Conservation (phyloP, 1,284 basidiomycete genomes). For the Tremellales sp. region DNA sequence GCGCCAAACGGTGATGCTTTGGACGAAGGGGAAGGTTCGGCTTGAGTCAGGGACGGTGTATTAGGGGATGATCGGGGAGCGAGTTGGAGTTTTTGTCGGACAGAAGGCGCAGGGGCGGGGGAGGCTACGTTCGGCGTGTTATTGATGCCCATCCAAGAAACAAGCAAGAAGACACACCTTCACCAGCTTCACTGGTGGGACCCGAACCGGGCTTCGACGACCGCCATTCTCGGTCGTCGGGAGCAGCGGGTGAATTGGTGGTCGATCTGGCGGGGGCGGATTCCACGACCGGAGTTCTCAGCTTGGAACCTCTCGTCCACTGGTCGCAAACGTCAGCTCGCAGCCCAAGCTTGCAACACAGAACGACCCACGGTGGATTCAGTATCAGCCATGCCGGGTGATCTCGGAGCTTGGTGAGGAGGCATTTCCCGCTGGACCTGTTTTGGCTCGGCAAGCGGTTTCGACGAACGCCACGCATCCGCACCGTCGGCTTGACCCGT, state of each 20-base stretch:
- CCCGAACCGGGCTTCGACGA: conserved; percentile 24
- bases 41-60: conserved; percentile 51
- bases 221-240: conserved; percentile 42
- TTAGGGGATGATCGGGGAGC: conserved; percentile 60
- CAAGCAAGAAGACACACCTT: conserved; percentile 19
- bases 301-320: conserved; percentile 49
- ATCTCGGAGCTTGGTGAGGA: conserved; percentile 31
- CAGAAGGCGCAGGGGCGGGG: conserved; percentile 68
- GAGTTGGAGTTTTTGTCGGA: conserved; percentile 76
- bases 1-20: conserved; percentile 75
- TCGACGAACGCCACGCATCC: conserved; percentile 52
- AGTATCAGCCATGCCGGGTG: conserved; percentile 58
- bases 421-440: conserved; percentile 22
- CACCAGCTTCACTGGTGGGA: conserved; percentile 25
- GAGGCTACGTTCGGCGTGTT: conserved; percentile 13
- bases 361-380: conserved; percentile 58
- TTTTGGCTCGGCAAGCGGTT: conserved; percentile 31
- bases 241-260: conserved; percentile 19
- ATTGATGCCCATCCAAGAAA: neutral
- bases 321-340: conserved; percentile 11
- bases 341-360: neutral
- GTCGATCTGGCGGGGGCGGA: conserved; percentile 18
- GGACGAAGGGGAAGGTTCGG: conserved; percentile 55
- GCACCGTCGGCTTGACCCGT: conserved; percentile 49
- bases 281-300: conserved; percentile 26